Conservation (phyloP, 768 basidiomycete genomes). For the Mycena amicta region DNA sequence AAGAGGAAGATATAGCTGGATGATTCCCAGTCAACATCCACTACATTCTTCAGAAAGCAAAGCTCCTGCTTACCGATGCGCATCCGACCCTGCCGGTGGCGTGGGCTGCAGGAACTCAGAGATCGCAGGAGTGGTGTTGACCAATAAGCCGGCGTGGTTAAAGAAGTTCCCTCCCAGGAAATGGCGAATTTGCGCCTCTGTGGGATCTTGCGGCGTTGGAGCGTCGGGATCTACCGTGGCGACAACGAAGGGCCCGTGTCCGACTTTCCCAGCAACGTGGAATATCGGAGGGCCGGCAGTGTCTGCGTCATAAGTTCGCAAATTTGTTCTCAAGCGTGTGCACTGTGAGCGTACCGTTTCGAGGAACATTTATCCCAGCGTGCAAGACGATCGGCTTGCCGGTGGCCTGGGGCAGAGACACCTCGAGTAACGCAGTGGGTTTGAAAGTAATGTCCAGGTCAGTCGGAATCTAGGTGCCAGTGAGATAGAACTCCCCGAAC, state of each 20-base stretch:
- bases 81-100: conserved; percentile 44
- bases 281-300: conserved; percentile 42
- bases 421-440: conserved; percentile 29
- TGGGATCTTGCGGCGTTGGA: conserved; percentile 50
- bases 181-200: conserved; percentile 47
- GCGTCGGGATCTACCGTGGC: conserved; percentile 54
- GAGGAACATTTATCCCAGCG: conserved; percentile 27
- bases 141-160: conserved; percentile 25
- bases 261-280: conserved; percentile 27
- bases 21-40: not conserved
- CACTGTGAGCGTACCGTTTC: conserved; percentile 12
- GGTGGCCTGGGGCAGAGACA: conserved; percentile 27
- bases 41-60: not conserved
- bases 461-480: conserved; percentile 25
- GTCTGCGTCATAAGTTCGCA: conserved; percentile 23
- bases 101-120: conserved; percentile 43
- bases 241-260: conserved; percentile 47
- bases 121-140: conserved; percentile 44
- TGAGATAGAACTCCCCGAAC: too few species aligned
- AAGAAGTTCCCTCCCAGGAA: conserved; percentile 48
- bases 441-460: conserved; percentile 28
- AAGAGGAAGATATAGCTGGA: conserved; percentile 47
- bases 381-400: conserved; percentile 27
- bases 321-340: not conserved
- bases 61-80: conserved; percentile 32